Evolutionary conservation across 2,329 filamentous ascomycete species (phyloP).

Genomic region (Bretziella fagacearum): DNA sequence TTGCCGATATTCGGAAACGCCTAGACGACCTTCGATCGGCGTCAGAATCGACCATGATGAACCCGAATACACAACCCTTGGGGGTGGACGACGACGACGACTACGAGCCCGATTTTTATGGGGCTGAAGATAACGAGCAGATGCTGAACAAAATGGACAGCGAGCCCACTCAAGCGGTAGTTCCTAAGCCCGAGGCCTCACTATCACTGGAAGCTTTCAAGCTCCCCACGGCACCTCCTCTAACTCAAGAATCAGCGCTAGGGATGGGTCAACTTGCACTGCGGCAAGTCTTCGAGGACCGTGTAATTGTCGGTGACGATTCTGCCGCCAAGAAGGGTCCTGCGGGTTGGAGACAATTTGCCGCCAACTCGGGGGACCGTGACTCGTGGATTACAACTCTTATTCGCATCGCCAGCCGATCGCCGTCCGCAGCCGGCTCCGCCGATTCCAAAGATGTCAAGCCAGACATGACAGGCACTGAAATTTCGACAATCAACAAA

Average conservation of each 20-base stretch:
- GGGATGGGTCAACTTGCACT: conserved; percentile 15
- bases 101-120: conserved; percentile 76
- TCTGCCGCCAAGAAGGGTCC: conserved; percentile 42
- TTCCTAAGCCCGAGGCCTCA: conserved; percentile 21
- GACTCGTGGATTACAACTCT: conserved; percentile 87
- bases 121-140: conserved; percentile 61
- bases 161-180: conserved; percentile 34
- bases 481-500: conserved; percentile 13
- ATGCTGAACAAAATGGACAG: conserved; percentile 62
- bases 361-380: conserved; percentile 65
- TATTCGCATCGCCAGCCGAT: conserved; percentile 47
- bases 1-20: conserved; percentile 14
- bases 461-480: conserved; percentile 15
- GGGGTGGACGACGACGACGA: conserved; percentile 68
- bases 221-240: conserved; percentile 56
- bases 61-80: conserved; percentile 36
- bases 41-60: conserved; percentile 20
- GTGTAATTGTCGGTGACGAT: conserved; percentile 54
- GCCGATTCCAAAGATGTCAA: conserved; percentile 23
- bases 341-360: conserved; percentile 65
- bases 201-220: conserved; percentile 63
- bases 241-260: conserved; percentile 39
- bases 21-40: conserved; percentile 20
- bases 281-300: conserved; percentile 15
- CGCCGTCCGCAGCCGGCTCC: not conserved